Evolutionary conservation across 139 green algal genomes (phyloP), one percentile per base, ranked within the genome.

Genomic region (Chlorella sp.): DNA sequence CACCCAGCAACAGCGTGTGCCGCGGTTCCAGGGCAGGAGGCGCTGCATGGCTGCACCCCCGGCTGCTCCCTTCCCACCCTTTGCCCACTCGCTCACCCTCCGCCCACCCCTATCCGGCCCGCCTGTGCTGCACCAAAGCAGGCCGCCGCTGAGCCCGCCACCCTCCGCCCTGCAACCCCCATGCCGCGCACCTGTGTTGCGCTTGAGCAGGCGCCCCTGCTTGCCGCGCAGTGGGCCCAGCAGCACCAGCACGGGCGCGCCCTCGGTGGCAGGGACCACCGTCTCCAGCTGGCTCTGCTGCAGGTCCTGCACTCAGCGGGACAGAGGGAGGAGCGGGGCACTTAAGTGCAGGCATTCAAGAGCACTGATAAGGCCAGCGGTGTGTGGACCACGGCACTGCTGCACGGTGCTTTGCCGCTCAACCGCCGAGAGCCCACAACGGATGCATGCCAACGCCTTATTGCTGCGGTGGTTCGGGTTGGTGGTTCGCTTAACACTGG

Each of bases 261-360:
- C 94, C 46, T 92, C 81, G 2, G 80, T 85, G 34, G 89, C 92
- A 32, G 94, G 94, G 34, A 98, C 88, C 60, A 96, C 92, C 24
- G 94, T 98, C 90, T 98, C 94, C 60, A 98, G 82, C 64, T 87
- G 75, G 1, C 75, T 79, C 81, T 97, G 87, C 1, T 72, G 69
- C 54, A 96, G 38, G 80, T 90, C 86, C 82, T 86, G 73, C 48
- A 82, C 16, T 36, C 40, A 36, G 41, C 1, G 28, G 0, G 64
- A 13, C 19, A 3, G 58, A 69, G 77, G n/a, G n/a, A 20, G 28
- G 65, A 1, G n/a, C n/a, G n/a, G n/a, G n/a, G n/a, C n/a, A n/a
- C n/a, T n/a, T n/a, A n/a, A n/a, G n/a, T n/a, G n/a, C n/a, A n/a
- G n/a, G n/a, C n/a, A n/a, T n/a, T n/a, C n/a, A n/a, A n/a, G n/a